Percentiles rank a stretch among this genome's conserved stretches.
phyloP scores from a whole-genome alignment of 2,329 filamentous ascomycete species.

The Fulvia fulva region DNA sequence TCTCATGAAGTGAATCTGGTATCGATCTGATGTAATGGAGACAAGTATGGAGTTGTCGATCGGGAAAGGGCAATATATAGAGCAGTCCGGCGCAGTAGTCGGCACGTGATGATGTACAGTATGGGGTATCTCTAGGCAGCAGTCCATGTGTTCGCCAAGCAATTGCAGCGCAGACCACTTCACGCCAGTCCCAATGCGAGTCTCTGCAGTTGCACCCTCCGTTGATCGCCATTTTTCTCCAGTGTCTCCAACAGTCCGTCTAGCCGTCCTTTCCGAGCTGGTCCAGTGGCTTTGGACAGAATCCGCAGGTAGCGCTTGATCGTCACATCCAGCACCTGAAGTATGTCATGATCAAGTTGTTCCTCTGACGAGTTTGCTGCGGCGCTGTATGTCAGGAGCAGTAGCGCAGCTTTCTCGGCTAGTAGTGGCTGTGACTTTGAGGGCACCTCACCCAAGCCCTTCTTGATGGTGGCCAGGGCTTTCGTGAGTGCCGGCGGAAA shows the following conservation, averaged over 20 bases:
- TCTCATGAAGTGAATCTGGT: too few relatives aligned
- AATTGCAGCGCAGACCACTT: background rate
- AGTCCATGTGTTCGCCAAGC: background rate
- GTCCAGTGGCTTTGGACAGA: constrained; percentile 1
- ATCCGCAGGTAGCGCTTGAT: constrained; percentile 31
- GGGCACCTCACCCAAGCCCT: constrained; percentile 30
- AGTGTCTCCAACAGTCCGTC: background rate
- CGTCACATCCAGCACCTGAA: constrained; percentile 47
- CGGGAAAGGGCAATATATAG: background rate
- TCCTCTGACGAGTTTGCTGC: constrained; percentile 32
- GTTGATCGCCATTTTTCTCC: background rate
- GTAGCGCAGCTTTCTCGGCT: constrained; percentile 46
- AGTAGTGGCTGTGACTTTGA: constrained; percentile 34
- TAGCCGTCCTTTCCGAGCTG: constrained; percentile 3
- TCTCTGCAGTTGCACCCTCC: background rate
- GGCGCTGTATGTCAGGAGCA: constrained; percentile 46
- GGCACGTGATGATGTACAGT: background rate
- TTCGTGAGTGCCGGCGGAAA: constrained; percentile 70
- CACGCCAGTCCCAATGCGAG: background rate
- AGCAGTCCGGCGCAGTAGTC: background rate
- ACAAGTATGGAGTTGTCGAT: background rate
- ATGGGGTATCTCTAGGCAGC: background rate
- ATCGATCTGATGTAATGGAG: background rate
- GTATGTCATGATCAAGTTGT: constrained; percentile 49
- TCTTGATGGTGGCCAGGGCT: constrained; percentile 60